Conservation (phyloP, 2,329 filamentous ascomycete genomes). For the Pseudonectria foliicola region DNA sequence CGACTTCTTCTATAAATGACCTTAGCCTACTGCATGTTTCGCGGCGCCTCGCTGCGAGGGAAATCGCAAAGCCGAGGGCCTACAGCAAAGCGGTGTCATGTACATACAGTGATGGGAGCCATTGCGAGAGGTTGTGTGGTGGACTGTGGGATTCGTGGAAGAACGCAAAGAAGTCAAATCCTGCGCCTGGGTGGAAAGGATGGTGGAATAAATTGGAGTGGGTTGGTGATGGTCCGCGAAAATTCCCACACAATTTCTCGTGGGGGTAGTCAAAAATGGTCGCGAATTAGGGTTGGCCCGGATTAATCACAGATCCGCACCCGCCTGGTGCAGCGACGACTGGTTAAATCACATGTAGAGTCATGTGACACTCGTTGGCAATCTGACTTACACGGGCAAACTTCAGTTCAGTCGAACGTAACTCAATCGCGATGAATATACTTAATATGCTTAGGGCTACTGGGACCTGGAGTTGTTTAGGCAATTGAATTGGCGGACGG, state of each 20-base stretch:
- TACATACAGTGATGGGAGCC: slow-evolving; percentile 86
- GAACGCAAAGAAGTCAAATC: slow-evolving; percentile 67
- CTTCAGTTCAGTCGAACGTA: too few species aligned
- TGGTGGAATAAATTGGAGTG: slow-evolving; percentile 7
- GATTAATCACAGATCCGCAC: slow-evolving; percentile 10
- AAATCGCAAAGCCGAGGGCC: slow-evolving; percentile 35
- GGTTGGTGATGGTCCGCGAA: slow-evolving; percentile 8
- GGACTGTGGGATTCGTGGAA: slow-evolving; percentile 20
- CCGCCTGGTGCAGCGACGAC: too few species aligned
- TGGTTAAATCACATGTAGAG: not conserved
- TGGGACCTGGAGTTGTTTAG: too few species aligned
- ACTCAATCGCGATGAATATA: too few species aligned
- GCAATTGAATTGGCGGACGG: too few species aligned
- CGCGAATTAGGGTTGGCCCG: slow-evolving; percentile 28
- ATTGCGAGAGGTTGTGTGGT: slow-evolving; percentile 51
- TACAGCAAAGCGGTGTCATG: slow-evolving; percentile 88
- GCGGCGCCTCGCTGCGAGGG: slow-evolving; percentile 9
- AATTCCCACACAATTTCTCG: slow-evolving; percentile 18
- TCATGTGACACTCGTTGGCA: not conserved
- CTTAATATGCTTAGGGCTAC: too few species aligned
- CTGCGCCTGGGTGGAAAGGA: slow-evolving; percentile 53
- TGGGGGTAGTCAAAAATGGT: slow-evolving; percentile 19
- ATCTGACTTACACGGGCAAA: not conserved
- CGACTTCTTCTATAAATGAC: slow-evolving; percentile 57
- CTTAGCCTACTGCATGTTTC: slow-evolving; percentile 91